Conservation (phyloP, 1,139 yeast species). For the Kluyveromyces marxianus region DNA sequence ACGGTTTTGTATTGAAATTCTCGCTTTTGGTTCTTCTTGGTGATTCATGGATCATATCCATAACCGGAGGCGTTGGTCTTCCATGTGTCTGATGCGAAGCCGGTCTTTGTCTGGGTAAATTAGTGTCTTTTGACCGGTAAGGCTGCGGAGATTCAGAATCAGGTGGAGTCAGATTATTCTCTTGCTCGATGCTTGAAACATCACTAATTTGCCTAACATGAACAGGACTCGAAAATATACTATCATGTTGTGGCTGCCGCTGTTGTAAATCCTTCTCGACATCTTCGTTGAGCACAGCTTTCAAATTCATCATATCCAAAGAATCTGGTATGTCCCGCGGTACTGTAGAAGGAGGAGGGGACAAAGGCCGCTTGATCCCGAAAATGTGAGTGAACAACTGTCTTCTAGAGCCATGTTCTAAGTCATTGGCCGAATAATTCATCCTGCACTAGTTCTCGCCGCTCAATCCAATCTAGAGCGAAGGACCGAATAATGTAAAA, state of each 20-base stretch:
- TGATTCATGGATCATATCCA: slow-evolving; percentile 6
- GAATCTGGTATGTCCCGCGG: slow-evolving; percentile 11
- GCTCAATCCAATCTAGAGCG: no score
- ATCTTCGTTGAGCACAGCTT: slow-evolving; percentile 6
- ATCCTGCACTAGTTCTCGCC: background rate
- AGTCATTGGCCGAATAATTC: background rate
- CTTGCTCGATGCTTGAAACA: background rate
- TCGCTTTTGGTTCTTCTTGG: slow-evolving; percentile 17
- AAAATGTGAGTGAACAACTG: slow-evolving; percentile 19
- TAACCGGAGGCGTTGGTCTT: slow-evolving; percentile 6
- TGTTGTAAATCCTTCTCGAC: background rate
- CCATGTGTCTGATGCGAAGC: background rate
- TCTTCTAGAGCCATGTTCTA: slow-evolving; percentile 5
- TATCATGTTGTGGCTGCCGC: background rate
- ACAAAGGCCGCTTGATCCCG: slow-evolving; percentile 22
- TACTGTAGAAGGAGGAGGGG: slow-evolving; percentile 2
- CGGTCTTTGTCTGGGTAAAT: background rate
- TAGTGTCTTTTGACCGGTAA: background rate
- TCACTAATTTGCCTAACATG: slow-evolving; percentile 6
- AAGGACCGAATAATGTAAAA: no score
- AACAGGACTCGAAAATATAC: slow-evolving; percentile 1
- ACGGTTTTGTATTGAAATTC: slow-evolving; percentile 20
- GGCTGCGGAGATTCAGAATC: slow-evolving; percentile 1
- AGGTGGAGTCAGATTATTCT: background rate
- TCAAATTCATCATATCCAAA: slow-evolving; percentile 2